Evolutionary conservation across 331 rosid genomes (phyloP).

Genomic region (Ulmus americana): DNA sequence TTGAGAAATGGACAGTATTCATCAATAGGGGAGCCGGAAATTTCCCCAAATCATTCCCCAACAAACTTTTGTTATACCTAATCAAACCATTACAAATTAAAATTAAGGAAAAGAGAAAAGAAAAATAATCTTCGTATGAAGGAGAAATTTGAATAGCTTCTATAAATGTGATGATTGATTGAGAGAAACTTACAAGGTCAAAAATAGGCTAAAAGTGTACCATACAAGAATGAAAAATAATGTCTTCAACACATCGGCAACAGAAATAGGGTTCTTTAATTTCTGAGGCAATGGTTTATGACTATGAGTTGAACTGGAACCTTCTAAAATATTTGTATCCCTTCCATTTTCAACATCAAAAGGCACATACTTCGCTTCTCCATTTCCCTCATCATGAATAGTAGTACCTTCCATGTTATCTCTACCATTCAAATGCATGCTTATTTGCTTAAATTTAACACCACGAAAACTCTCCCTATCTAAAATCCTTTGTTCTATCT

Average conservation of each 20-base stretch:
- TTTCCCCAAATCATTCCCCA: conserved; percentile 87
- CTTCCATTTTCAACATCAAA: conserved; percentile 56
- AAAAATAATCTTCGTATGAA: conserved; percentile 1
- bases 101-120: conserved; percentile 11
- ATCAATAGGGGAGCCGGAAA: conserved; percentile 94
- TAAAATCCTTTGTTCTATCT: conserved; percentile 30
- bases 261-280: conserved; percentile 37
- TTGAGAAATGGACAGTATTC: conserved; percentile 80
- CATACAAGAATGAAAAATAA: conserved; percentile 72
- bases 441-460: conserved; percentile 35
- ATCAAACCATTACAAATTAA: conserved; percentile 21
- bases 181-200: conserved; percentile 83
- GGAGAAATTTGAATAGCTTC: conserved; percentile 10
- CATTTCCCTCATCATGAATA: conserved; percentile 35
- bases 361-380: conserved; percentile 48
- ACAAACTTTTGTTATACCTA: conserved; percentile 88
- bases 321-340: conserved; percentile 27
- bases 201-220: conserved; percentile 88
- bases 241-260: conserved; percentile 61
- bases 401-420: conserved; percentile 48
- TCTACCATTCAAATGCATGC: conserved; percentile 39
- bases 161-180: conserved; percentile 6
- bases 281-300: conserved; percentile 27
- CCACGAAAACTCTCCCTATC: conserved; percentile 30
- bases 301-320: conserved; percentile 28